These are phyloP conservation scores for Exophiala mesophila DNA, from an alignment of 2,329 filamentous ascomycete species.

Conservation along the genomic window DNA sequence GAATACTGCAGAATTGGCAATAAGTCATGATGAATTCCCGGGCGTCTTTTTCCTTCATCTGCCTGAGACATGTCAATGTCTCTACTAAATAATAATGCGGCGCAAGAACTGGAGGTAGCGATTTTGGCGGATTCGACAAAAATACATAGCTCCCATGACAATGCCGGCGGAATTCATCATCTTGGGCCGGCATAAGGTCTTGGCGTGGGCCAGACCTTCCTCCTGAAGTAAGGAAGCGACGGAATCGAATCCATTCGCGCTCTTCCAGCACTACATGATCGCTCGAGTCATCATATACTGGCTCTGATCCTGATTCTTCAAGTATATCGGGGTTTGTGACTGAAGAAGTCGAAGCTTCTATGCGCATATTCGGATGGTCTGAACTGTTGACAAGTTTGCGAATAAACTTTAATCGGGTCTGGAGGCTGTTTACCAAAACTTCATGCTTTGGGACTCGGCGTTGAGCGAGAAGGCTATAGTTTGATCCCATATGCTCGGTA, in stretches of 20 bases:
- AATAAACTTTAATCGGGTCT: neutral
- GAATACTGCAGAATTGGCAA: neutral
- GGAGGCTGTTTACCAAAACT: constrained; percentile 1
- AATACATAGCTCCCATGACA: neutral
- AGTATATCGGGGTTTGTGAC: neutral
- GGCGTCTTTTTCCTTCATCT: neutral
- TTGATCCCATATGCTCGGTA: constrained; percentile 1
- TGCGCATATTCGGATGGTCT: neutral
- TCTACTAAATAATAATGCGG: neutral
- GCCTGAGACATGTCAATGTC: neutral
- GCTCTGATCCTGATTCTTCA: neutral
- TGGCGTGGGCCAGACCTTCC: neutral
- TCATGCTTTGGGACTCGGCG: neutral
- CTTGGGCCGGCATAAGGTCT: too few species aligned
- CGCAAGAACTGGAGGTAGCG: neutral
- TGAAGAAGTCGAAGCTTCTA: neutral
- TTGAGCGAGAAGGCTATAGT: neutral
- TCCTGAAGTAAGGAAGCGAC: neutral
- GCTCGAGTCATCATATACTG: neutral
- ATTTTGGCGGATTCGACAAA: neutral
- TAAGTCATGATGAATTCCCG: neutral
- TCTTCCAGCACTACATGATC: neutral
- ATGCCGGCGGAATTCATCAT: neutral
- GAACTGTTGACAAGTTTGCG: neutral
- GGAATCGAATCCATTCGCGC: neutral